These are phyloP conservation scores for Scedosporium apiospermum DNA, from an alignment of 2,329 filamentous ascomycete species.

Conservation along the genomic window DNA sequence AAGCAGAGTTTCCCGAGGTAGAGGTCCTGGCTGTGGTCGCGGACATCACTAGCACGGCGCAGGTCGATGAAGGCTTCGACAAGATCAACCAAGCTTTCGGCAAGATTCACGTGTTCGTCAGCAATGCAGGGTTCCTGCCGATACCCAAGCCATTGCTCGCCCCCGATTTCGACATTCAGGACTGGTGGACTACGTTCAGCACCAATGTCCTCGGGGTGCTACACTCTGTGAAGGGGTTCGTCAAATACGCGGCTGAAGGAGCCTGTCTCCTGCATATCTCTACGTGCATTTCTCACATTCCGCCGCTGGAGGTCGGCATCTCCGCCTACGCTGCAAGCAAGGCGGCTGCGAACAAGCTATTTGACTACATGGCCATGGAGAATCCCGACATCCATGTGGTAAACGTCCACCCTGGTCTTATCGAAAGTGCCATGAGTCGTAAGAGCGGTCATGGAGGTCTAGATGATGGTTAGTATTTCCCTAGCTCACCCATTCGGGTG, in stretches of 20 bases:
- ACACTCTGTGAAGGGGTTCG: conserved; percentile 18
- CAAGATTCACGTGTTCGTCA: conserved; percentile 26
- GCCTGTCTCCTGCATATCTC: conserved; percentile 18
- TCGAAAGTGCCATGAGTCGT: conserved; percentile 19
- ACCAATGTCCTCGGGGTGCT: conserved; percentile 20
- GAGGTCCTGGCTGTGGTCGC: conserved; percentile 27
- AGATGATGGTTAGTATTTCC: conserved; percentile 10
- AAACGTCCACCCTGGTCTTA: conserved; percentile 32
- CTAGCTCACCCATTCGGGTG: not conserved
- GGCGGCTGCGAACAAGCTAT: conserved; percentile 27
- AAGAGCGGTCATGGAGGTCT: conserved; percentile 1
- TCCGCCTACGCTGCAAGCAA: conserved; percentile 24
- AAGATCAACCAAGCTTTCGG: conserved; percentile 14
- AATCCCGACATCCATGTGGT: conserved; percentile 27
- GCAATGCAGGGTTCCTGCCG: conserved; percentile 19
- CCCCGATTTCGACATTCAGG: not conserved
- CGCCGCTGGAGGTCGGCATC: too few species aligned
- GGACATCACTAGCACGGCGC: conserved; percentile 18
- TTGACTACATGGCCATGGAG: conserved; percentile 30
- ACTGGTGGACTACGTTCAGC: conserved; percentile 13
- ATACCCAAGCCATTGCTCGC: not conserved
- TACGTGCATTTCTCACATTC: conserved; percentile 18
- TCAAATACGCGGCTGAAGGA: conserved; percentile 14
- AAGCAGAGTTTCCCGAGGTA: conserved; percentile 17
- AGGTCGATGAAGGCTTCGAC: conserved; percentile 10